Evolutionary conservation across 225 moss, liverwort and hornwort genomes (phyloP).

Genomic region (Sphagnum tenellum): DNA sequence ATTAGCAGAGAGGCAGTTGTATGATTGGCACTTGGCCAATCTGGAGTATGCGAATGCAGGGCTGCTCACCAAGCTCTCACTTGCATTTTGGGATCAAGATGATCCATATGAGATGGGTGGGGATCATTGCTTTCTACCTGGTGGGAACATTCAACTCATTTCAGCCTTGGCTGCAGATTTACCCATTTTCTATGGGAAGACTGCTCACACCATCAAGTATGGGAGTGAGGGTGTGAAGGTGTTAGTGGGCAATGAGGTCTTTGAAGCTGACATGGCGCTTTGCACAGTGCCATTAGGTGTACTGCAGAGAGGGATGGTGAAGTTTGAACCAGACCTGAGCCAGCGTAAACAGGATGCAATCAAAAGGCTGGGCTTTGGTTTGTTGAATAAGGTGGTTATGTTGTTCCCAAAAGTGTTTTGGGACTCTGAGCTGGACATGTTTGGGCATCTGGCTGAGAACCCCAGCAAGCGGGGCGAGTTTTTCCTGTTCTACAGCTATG

Average conservation of each 20-base stretch:
- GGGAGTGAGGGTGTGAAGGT: constrained; percentile 30
- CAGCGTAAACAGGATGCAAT: constrained; percentile 36
- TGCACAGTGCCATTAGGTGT: constrained; percentile 40
- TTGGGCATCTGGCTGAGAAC: constrained; percentile 28
- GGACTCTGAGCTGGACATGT: constrained; percentile 22
- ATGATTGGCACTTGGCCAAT: constrained; percentile 45
- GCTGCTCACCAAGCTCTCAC: constrained; percentile 31
- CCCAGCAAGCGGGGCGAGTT: constrained; percentile 28
- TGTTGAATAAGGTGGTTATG: constrained; percentile 41
- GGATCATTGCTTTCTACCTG: constrained; percentile 42
- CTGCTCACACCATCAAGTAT: constrained; percentile 21
- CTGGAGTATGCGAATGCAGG: constrained; percentile 42
- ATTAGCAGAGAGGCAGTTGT: constrained; percentile 26
- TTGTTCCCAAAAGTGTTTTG: constrained; percentile 35
- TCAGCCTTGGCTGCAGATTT: constrained; percentile 30
- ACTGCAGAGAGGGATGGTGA: constrained; percentile 20
- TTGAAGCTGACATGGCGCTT: constrained; percentile 30
- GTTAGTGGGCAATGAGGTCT: constrained; percentile 21
- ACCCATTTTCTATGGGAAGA: constrained; percentile 28
- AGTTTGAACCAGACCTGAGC: constrained; percentile 34
- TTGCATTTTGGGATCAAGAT: constrained; percentile 49
- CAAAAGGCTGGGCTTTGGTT: constrained; percentile 30
- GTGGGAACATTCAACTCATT: constrained; percentile 31
- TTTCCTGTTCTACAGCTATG: constrained; percentile 46
- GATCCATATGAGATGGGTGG: constrained; percentile 51